A percentile compares a stretch with the other conserved stretches of the same genome.
These are phyloP conservation scores for Penicillium sp. DNA, from an alignment of 2,329 filamentous ascomycete species.

Conservation along the genomic window DNA sequence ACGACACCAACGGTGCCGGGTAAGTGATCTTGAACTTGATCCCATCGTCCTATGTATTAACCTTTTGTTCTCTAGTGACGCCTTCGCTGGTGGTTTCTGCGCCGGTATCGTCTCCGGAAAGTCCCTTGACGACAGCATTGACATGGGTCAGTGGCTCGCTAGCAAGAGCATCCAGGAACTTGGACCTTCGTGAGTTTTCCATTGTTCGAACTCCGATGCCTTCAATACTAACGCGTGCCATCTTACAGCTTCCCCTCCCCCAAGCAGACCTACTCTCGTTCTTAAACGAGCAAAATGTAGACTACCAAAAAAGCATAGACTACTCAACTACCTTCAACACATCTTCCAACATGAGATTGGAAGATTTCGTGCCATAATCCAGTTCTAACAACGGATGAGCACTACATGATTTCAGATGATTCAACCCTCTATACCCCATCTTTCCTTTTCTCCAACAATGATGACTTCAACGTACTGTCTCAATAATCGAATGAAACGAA, in stretches of 20 bases:
- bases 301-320: conserved; percentile 19
- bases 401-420: conserved; percentile 34
- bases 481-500: conserved; percentile 6
- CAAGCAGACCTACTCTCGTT: conserved; percentile 69
- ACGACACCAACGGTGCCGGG: conserved; percentile 94
- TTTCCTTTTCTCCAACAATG: conserved; percentile 24
- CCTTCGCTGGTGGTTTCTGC: conserved; percentile 91
- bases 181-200: conserved; percentile 80
- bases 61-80: conserved; percentile 61
- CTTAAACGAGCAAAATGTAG: conserved; percentile 19
- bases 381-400: conserved; percentile 16
- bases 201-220: not conserved
- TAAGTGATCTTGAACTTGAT: conserved; percentile 35
- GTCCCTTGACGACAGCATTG: conserved; percentile 72
- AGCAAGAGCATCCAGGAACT: conserved; percentile 91
- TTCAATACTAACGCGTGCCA: conserved; percentile 20
- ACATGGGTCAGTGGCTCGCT: conserved; percentile 96
- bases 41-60: conserved; percentile 6
- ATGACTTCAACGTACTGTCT: conserved; percentile 30
- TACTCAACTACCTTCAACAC: conserved; percentile 25
- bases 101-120: conserved; percentile 87
- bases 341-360: conserved; percentile 14
- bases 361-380: conserved; percentile 18
- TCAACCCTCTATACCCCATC: conserved; percentile 46
- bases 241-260: conserved; percentile 71